These are phyloP conservation scores for Strigomonas oncopelti DNA, from an alignment of 208 protist genomes.

Conservation along the genomic window DNA sequence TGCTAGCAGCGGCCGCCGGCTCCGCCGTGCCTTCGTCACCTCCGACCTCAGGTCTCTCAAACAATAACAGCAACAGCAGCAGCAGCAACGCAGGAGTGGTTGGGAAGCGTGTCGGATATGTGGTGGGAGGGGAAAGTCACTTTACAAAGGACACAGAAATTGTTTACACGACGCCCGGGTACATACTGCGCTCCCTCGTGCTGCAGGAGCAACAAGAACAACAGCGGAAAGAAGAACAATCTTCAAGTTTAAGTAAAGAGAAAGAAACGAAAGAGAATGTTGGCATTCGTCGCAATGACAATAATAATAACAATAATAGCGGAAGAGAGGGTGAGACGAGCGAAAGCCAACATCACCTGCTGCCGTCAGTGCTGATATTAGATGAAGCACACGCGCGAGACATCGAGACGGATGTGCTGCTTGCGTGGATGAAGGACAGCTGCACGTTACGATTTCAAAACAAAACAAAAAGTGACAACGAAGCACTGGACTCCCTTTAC, in stretches of 20 bases:
- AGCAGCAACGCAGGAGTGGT: constrained; percentile 11
- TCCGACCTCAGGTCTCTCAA: no score
- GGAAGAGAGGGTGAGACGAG: no score
- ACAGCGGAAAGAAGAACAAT: no score
- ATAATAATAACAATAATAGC: background rate
- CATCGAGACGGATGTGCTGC: constrained; percentile 63
- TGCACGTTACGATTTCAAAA: constrained; percentile 4
- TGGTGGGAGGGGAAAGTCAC: constrained; percentile 49
- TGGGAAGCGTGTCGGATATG: constrained; percentile 70
- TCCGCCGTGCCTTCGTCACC: no score
- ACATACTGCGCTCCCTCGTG: constrained; percentile 53
- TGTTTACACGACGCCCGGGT: constrained; percentile 72
- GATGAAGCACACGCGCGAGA: constrained; percentile 80
- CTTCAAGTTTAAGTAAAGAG: background rate
- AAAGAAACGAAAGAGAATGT: background rate
- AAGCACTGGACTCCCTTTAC: background rate
- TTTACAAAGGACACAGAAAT: constrained; percentile 62
- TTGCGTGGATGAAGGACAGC: constrained; percentile 42
- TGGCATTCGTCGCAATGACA: background rate
- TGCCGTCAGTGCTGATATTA: constrained; percentile 66
- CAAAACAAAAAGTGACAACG: no score
- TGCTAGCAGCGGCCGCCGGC: constrained; percentile 15
- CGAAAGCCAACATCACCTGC: constrained; percentile 6
- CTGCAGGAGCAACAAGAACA: background rate
- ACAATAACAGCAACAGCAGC: no score